These are phyloP conservation scores for Penicillium flavigenum DNA, from an alignment of 495 filamentous ascomycete species.

Conservation along the genomic window DNA sequence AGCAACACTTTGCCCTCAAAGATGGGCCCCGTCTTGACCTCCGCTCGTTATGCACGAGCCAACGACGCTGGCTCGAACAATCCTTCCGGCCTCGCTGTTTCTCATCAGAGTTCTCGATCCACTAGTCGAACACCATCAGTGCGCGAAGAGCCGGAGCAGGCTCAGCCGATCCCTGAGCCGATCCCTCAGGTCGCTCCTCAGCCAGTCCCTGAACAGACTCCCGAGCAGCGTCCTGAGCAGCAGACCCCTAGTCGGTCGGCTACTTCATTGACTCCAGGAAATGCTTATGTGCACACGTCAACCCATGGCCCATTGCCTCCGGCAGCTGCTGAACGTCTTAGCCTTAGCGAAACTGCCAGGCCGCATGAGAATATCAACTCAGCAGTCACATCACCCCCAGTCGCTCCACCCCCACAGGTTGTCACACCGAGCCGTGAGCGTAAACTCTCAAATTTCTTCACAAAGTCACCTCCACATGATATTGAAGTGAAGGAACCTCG, in stretches of 20 bases:
- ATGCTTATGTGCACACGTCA: constrained; percentile 35
- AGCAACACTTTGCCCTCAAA: constrained; percentile 97
- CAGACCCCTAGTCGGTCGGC: not conserved
- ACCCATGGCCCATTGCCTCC: constrained; percentile 40
- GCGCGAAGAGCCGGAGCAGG: constrained; percentile 26
- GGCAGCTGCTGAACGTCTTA: constrained; percentile 22
- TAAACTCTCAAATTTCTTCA: constrained; percentile 65
- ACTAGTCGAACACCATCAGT: constrained; percentile 37
- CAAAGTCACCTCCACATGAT: constrained; percentile 56
- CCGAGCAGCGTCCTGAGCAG: not conserved
- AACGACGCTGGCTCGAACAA: constrained; percentile 33
- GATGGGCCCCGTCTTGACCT: constrained; percentile 69
- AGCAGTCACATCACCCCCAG: constrained; percentile 30
- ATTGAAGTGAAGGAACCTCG: constrained; percentile 59
- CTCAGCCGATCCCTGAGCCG: not conserved
- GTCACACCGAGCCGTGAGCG: constrained; percentile 69
- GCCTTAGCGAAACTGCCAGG: constrained; percentile 30
- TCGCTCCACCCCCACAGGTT: constrained; percentile 40
- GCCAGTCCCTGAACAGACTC: not conserved
- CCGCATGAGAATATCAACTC: constrained; percentile 48
- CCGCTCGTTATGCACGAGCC: constrained; percentile 53
- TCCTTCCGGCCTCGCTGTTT: constrained; percentile 33
- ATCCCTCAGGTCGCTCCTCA: not conserved
- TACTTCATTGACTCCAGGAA: constrained; percentile 16
- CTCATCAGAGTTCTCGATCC: constrained; percentile 36